Percentiles rank a stretch among this genome's conserved stretches.
Conservation (phyloP, 805 yeast genomes). For the Candida germanica region DNA sequence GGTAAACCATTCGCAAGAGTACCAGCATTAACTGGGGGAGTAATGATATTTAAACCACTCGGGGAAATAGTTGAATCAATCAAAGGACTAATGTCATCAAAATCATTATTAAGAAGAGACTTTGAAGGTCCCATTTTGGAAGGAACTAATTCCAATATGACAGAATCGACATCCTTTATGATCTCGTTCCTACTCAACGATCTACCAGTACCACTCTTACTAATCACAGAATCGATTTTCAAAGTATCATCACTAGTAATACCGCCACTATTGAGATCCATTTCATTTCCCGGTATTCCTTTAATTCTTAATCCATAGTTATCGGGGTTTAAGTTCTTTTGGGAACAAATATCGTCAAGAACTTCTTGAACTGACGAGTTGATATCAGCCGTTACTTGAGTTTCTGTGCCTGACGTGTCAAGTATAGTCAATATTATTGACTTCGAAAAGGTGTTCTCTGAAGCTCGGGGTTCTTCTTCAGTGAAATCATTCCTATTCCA, state of each 20-base stretch:
- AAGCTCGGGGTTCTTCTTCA: slow-evolving; percentile 9
- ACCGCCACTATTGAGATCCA: neutral
- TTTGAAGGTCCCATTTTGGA: slow-evolving; percentile 4
- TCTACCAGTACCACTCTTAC: slow-evolving; percentile 1
- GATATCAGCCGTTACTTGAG: slow-evolving; percentile 5
- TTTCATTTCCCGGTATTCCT: slow-evolving; percentile 3
- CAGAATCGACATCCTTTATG: slow-evolving; percentile 9
- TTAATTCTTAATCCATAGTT: slow-evolving; percentile 24
- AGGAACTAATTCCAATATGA: slow-evolving; percentile 9
- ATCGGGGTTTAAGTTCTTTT: slow-evolving; percentile 24
- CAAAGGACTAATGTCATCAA: slow-evolving; percentile 5
- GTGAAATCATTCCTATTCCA: slow-evolving; percentile 1
- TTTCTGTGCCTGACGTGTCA: slow-evolving; percentile 6
- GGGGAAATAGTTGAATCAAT: slow-evolving; percentile 12
- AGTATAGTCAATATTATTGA: slow-evolving; percentile 10
- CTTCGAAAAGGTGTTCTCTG: slow-evolving; percentile 11
- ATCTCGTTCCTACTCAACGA: slow-evolving; percentile 7
- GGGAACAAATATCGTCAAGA: slow-evolving; percentile 25
- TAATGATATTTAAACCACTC: slow-evolving; percentile 2
- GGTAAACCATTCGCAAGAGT: neutral
- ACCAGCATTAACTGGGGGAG: slow-evolving; percentile 7
- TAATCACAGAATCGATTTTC: slow-evolving; percentile 1
- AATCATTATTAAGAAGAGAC: slow-evolving; percentile 5
- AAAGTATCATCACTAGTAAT: slow-evolving; percentile 1
- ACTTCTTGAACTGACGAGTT: slow-evolving; percentile 21